Evolutionary conservation across 768 basidiomycete species (phyloP), one percentile per base, ranked within the genome.

Genomic region (Chalciporus piperatus): DNA sequence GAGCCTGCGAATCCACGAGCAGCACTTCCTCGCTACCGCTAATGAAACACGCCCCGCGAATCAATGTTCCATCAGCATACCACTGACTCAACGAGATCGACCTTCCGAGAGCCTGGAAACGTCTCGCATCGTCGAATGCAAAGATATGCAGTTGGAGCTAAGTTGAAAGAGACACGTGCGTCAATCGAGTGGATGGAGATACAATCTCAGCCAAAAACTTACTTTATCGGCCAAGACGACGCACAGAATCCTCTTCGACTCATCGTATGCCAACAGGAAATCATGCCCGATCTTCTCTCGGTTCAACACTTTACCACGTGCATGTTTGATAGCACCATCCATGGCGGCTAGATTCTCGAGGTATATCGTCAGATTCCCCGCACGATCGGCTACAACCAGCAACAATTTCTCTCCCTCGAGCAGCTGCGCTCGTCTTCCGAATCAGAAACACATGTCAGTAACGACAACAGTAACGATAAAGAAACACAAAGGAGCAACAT

Each of bases 231-330:
- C 35, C n/a, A 14, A 37, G 16, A 37, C 35, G 16, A 37, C 35
- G n/a, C 35, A 37, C 19, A 84, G 56, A 62, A 78, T 72, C 3
- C 76, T 73, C 54, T 74, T 79, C 10, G 68, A 61, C 56, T 84
- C 81, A 42, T 84, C 80, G 51, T 74, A 81, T 0, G 82, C 71
- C 5, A 83, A 46, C 8, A 77, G n/a, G 43, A 72, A 68, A 7
- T 75, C 68, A 3, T 70, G 61, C 0, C 78, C 81, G 13, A 81
- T 70, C 59, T 76, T 80, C 33, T 47, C 25, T 16, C 68, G 68
- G 44, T 69, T 67, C 13, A 80, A 55, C 0, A 23, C 38, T 45
- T 71, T 72, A 28, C 66, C 60, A 14, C 45, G 35, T 6, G 60
- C 57, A 16, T 55, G 51, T 4, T 50, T 37, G 13, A 78, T 52